A percentile compares a stretch with the other conserved stretches of the same genome.
Evolutionary conservation across 1,139 yeast genomes (phyloP).

Genomic region (Entelexis sorbosivorans): DNA sequence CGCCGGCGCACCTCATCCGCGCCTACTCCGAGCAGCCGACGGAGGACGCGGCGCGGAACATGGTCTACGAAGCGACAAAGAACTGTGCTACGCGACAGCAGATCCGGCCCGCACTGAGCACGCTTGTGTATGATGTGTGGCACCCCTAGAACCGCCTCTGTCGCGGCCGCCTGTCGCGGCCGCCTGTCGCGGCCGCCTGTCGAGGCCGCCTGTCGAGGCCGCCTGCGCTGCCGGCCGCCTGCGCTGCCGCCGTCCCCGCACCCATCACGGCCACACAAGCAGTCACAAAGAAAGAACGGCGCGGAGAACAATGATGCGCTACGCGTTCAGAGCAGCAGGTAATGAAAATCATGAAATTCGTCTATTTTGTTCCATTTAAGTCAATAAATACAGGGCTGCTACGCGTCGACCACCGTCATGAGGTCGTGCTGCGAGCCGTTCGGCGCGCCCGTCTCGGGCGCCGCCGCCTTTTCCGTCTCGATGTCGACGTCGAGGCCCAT

Average conservation of each 20-base stretch:
- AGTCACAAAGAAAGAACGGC: too few species aligned
- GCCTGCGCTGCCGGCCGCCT: too few species aligned
- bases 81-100: conserved; percentile 51
- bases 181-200: too few species aligned
- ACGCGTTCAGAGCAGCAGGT: too few species aligned
- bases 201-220: too few species aligned
- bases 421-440: not conserved
- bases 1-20: conserved; percentile 44
- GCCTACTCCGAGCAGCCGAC: conserved; percentile 33
- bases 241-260: too few species aligned
- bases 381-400: not conserved
- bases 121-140: conserved; percentile 53
- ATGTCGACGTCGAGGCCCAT: conserved; percentile 78
- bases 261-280: too few species aligned
- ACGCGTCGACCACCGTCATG: not conserved
- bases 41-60: conserved; percentile 32
- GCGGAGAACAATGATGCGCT: too few species aligned
- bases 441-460: not conserved
- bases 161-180: too few species aligned
- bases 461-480: conserved; percentile 46
- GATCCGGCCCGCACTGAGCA: conserved; percentile 50
- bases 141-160: too few species aligned
- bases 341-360: not conserved
- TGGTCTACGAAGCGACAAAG: conserved; percentile 40
- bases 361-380: not conserved